phyloP scores from a whole-genome alignment of 2,329 filamentous ascomycete species.

The Tolypocladium ovalisporum region DNA sequence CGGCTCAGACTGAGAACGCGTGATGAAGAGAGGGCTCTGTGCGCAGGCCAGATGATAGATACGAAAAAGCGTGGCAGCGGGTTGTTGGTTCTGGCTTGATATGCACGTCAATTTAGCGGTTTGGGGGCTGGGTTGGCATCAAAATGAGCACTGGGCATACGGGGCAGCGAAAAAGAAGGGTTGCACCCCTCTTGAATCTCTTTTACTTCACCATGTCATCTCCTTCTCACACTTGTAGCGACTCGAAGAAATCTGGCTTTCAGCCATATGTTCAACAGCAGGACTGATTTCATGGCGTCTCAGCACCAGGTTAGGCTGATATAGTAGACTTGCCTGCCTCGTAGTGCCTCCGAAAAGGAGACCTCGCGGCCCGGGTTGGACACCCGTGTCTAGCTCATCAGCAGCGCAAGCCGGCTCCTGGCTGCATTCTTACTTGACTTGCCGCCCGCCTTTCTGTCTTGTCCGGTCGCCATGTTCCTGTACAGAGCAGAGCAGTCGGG shows the following conservation, averaged over 20 bases:
- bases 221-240: background rate
- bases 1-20: conserved; percentile 21
- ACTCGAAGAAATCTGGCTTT: background rate
- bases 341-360: no score
- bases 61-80: conserved; percentile 2
- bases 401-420: background rate
- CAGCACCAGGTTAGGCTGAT: background rate
- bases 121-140: background rate
- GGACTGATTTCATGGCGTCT: background rate
- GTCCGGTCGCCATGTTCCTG: no score
- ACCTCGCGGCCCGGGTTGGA: background rate
- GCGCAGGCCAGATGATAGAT: background rate
- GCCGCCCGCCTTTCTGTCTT: background rate
- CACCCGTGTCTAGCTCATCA: background rate
- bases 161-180: background rate
- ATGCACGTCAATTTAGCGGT: background rate
- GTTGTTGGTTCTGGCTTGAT: background rate
- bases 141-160: background rate
- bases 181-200: background rate
- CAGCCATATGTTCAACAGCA: background rate
- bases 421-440: background rate
- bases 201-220: background rate
- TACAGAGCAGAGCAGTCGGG: background rate
- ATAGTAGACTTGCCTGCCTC: background rate
- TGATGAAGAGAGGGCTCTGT: conserved; percentile 9